Evolutionary conservation across 2,329 filamentous ascomycete genomes (phyloP), one percentile per base, ranked within the genome.

Genomic region (Neonectria magnoliae): DNA sequence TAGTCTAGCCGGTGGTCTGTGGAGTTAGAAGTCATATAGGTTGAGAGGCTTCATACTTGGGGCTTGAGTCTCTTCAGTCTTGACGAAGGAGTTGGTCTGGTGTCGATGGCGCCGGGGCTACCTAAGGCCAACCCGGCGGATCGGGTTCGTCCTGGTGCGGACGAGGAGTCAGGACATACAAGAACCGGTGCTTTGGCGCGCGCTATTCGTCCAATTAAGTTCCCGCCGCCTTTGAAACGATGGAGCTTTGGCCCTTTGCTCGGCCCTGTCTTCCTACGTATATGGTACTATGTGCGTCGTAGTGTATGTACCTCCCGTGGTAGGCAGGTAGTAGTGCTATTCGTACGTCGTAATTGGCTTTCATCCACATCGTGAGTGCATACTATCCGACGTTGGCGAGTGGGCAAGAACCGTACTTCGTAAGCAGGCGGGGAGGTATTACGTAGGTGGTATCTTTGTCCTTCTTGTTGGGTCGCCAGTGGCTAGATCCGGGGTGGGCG

Each of bases 81-180:
- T 16, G 36, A 38, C 14, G 44, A n/a, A 3, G 47, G 31, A 16
- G 47, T 47, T 44, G 48, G 25, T 33, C 25, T 59, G 57, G 57
- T 47, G 47, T 52, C 45, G 36, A 31, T 27, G 38, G 38, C 38
- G 48, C 27, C 48, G 33, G 36, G 18, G 41, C 18, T 22, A 29
- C 51, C 68, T 66, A 52, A 59, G 54, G 67, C 42, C 45, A 47
- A 50, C 44, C 63, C 50, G 52, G 60, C 55, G 61, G 66, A 72
- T 72, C 70, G 70, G 64, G 69, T 69, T 68, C 68, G 69, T 69
- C 69, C 67, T 68, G 57, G 48, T 62, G 63, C 61, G 57, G 67
- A 62, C 66, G 66, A 60, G 58, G 58, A 41, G 36, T 38, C 47
- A 42, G 41, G 38, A 33, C 50, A 52, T 38, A 48, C 63, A 60